Percentiles rank a stretch among this genome's conserved stretches.
Conservation (phyloP, 2,329 filamentous ascomycete genomes). For the Hypoxylon rubiginosum region DNA sequence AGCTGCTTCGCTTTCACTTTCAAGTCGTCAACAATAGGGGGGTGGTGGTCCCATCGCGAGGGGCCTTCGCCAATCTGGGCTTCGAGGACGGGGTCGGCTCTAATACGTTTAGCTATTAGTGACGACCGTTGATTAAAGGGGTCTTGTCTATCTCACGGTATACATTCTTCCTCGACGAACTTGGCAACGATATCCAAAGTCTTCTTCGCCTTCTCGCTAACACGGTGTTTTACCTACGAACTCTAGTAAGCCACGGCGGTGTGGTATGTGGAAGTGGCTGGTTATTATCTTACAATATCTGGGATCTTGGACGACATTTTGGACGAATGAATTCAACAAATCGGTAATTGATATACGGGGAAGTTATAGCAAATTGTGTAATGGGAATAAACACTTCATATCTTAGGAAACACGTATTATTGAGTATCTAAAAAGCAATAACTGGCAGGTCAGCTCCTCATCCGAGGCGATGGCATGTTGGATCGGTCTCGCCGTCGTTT, state of each 20-base stretch:
- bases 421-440: not conserved
- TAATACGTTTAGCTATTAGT: constrained; percentile 50
- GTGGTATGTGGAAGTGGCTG: constrained; percentile 8
- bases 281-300: constrained; percentile 48
- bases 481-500: constrained; percentile 23
- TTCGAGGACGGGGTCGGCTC: constrained; percentile 82
- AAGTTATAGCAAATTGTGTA: not conserved
- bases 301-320: constrained; percentile 52
- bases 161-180: constrained; percentile 97
- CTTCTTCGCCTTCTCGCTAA: constrained; percentile 87
- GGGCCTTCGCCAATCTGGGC: constrained; percentile 84
- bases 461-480: constrained; percentile 32
- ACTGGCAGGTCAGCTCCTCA: constrained; percentile 3
- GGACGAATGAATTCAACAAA: constrained; percentile 11
- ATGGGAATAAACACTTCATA: not conserved
- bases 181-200: constrained; percentile 90
- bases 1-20: constrained; percentile 86
- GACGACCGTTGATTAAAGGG: constrained; percentile 33
- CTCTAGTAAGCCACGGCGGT: constrained; percentile 30
- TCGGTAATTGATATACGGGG: not conserved
- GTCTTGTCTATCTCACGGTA: constrained; percentile 68
- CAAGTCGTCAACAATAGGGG: constrained; percentile 86
- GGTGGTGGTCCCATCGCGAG: constrained; percentile 83
- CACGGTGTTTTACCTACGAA: constrained; percentile 65
- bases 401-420: not conserved